Base-by-base conservation (phyloP, 1,284 basidiomycete genomes). In the Leccinum fallax region DNA sequence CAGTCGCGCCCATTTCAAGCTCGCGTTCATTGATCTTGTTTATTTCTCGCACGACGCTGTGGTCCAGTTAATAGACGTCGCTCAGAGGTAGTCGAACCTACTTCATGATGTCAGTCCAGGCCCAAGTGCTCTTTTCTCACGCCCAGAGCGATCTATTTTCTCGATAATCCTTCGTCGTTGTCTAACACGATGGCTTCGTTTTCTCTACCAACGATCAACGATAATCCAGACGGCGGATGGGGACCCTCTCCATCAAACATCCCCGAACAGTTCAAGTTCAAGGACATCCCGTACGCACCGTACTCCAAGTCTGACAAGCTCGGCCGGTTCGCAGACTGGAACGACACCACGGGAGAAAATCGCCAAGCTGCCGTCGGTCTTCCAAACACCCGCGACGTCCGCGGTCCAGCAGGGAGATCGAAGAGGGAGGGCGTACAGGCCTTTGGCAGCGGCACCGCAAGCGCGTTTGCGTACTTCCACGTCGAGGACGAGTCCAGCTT, bases 251-350 rank as follows among this genome's bases (percentile, higher is more conserved):
- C 85, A 2, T 87, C 88, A 2, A 89, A 88, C 74, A 79, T 91
- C 21, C 90, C 91, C 8, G 81, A 87, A 46, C 85, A 90, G 64
- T 93, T 92, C 82, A 90, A 91, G 76, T 93, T 93, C 81, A 90
- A 88, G 74, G 92, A 93, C 72, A 96, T 98, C 66, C 95, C 95
- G 43, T 98, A 98, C 74, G 94, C 96, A 2, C 96, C 95, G 5
- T 98, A 94, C 83, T 95, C 95, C 78, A 98, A 98, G 87, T 91
- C 93, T 60, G 97, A 99, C 84, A 98, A 98, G 79, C 89, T 99
- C 64, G 95, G 94, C 61, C 92, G 96, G 63, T 94, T 99, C 74
- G 97, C 97, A 62, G 97, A 99, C 82, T 99, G 97, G 96, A 97
- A 94, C 76, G 90, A 93, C 74, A 76, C 85, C 32, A 83, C 89